Evolutionary conservation across 2,329 filamentous ascomycete species (phyloP).

Genomic region (Paraphaeosphaeria sporulosa): DNA sequence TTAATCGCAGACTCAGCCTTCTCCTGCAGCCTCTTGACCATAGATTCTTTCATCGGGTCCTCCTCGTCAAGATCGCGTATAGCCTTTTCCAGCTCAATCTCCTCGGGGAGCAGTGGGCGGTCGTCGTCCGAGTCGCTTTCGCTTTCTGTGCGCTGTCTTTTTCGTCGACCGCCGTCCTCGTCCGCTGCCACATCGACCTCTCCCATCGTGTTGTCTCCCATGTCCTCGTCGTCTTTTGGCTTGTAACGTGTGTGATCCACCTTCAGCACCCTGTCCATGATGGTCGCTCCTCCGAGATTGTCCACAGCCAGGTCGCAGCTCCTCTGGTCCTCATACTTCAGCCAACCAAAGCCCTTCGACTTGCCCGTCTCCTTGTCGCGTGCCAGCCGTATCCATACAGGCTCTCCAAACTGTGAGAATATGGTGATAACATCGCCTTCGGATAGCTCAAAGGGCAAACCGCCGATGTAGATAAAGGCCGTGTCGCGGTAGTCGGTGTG

Average conservation of each 20-base stretch:
- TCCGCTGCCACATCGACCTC: conserved; percentile 46
- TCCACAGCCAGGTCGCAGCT: conserved; percentile 96
- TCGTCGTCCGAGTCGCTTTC: conserved; percentile 52
- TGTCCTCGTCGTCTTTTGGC: conserved; percentile 75
- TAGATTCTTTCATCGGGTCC: conserved; percentile 93
- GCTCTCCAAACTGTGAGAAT: conserved; percentile 96
- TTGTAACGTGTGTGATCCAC: conserved; percentile 97
- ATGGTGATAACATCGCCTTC: conserved; percentile 97
- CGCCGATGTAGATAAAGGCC: conserved; percentile 95
- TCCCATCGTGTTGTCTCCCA: conserved; percentile 68
- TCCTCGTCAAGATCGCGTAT: conserved; percentile 88
- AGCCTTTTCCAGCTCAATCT: conserved; percentile 77
- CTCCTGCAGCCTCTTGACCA: conserved; percentile 90
- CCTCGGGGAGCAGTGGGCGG: conserved; percentile 77
- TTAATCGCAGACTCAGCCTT: conserved; percentile 77
- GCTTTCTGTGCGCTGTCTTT: conserved; percentile 56
- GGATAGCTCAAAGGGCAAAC: conserved; percentile 87
- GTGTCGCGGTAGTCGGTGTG: conserved; percentile 98
- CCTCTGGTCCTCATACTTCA: conserved; percentile 98
- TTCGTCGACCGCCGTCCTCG: conserved; percentile 57
- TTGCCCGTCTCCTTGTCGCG: conserved; percentile 97
- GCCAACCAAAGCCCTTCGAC: conserved; percentile 90
- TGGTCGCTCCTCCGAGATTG: conserved; percentile 86
- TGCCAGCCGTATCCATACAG: conserved; percentile 88
- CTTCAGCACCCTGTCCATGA: conserved; percentile 79